Percentiles rank a stretch among this genome's conserved stretches.
These are phyloP conservation scores for Zygoascus hellenicus DNA, from an alignment of 1,139 yeast species.

Conservation along the genomic window DNA sequence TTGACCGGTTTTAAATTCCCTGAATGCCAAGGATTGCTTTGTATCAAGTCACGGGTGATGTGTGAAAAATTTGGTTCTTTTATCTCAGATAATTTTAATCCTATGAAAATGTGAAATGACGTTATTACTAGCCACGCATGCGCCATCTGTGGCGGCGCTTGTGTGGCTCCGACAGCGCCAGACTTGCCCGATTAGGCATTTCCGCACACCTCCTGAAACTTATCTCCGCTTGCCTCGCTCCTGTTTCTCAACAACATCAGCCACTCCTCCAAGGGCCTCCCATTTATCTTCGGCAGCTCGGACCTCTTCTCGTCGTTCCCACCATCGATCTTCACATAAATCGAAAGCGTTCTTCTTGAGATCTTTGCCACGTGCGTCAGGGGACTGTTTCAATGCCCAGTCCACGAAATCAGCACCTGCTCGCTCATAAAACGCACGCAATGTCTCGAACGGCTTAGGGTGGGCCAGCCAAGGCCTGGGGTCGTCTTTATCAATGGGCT, in stretches of 20 bases:
- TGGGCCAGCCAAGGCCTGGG: constrained; percentile 96
- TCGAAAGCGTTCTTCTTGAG: constrained; percentile 87
- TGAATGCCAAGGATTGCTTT: not conserved
- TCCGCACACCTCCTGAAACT: not conserved
- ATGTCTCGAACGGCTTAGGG: constrained; percentile 88
- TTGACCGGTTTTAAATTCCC: not conserved
- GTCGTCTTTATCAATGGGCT: constrained; percentile 49
- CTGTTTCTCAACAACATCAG: constrained; percentile 70
- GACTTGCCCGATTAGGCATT: not conserved
- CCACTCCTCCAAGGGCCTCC: constrained; percentile 90
- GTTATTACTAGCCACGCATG: constrained; percentile 11
- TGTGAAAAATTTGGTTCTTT: not conserved
- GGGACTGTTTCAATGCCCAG: constrained; percentile 70
- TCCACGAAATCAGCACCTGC: constrained; percentile 82
- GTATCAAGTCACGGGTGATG: not conserved
- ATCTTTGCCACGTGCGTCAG: constrained; percentile 86
- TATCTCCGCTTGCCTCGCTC: constrained; percentile 7
- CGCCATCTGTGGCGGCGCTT: constrained; percentile 9
- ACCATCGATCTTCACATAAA: constrained; percentile 90
- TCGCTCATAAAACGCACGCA: constrained; percentile 78
- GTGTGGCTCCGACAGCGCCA: constrained; percentile 1
- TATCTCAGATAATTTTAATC: not conserved
- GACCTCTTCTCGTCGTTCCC: constrained; percentile 96
- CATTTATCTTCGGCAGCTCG: constrained; percentile 81
- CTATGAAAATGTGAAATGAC: constrained; percentile 8